Evolutionary conservation across 1,284 basidiomycete genomes (phyloP).

Genomic region (Ceraceosorus guamensis): DNA sequence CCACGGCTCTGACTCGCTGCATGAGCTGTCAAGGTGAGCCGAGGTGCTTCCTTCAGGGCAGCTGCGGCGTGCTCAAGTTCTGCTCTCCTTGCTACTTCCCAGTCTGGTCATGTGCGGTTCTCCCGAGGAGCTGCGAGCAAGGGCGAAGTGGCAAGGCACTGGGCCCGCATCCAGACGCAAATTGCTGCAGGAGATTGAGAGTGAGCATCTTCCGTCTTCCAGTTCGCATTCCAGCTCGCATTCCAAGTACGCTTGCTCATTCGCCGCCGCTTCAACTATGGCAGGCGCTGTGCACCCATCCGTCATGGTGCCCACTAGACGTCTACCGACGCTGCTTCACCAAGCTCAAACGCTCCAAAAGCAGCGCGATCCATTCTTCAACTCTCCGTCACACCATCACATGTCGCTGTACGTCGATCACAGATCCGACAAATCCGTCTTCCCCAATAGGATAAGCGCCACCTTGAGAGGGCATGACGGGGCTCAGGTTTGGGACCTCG

Average conservation of each 20-base stretch:
- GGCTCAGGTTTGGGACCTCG: conserved; percentile 85
- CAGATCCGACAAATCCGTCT: conserved; percentile 64
- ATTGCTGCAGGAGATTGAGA: conserved; percentile 72
- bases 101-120: conserved; percentile 36
- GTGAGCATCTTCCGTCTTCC: conserved; percentile 56
- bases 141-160: conserved; percentile 84
- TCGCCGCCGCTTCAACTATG: conserved; percentile 2
- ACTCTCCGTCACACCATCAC: conserved; percentile 49
- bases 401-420: conserved; percentile 83
- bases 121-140: conserved; percentile 69
- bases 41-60: conserved; percentile 51
- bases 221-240: conserved; percentile 1
- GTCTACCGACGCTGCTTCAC: conserved; percentile 73
- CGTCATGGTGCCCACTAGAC: conserved; percentile 83
- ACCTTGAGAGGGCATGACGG: conserved; percentile 78
- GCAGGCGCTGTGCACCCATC: conserved; percentile 80
- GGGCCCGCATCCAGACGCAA: conserved; percentile 67
- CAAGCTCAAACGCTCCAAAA: conserved; percentile 74
- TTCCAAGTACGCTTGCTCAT: conserved; percentile 2
- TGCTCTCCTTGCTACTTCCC: conserved; percentile 6
- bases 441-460: conserved; percentile 64
- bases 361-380: conserved; percentile 39
- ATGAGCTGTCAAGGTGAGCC: conserved; percentile 24
- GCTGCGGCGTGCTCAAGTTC: conserved; percentile 8
- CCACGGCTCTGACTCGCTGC: conserved; percentile 27